Percentiles rank a stretch among this genome's conserved stretches.
phyloP scores from a whole-genome alignment of 306 rosid species.

The Acacia melanoxylon region DNA sequence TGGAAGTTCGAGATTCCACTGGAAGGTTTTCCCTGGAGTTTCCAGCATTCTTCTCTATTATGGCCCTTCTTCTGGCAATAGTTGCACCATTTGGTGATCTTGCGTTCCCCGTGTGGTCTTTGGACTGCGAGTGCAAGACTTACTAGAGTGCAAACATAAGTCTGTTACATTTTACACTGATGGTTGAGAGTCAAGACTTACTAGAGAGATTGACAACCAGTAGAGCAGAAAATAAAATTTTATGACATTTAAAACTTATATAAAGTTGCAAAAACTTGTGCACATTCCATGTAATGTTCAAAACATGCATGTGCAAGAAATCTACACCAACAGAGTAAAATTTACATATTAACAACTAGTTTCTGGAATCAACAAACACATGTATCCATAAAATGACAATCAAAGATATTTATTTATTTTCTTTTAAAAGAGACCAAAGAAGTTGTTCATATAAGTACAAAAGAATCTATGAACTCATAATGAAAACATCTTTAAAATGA shows the following conservation, averaged over 20 bases:
- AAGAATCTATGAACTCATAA: neutral
- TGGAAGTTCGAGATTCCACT: too few species aligned
- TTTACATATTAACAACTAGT: neutral
- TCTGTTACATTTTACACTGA: neutral
- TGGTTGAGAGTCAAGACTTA: neutral
- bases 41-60: too few species aligned
- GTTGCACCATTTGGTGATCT: too few species aligned
- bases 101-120: too few species aligned
- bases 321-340: neutral
- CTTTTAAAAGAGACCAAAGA: neutral
- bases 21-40: too few species aligned
- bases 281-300: slow-evolving; percentile 16
- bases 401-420: neutral
- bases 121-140: too few species aligned
- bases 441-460: neutral
- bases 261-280: neutral
- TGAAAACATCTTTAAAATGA: neutral
- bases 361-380: slow-evolving; percentile 2
- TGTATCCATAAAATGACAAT: neutral
- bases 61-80: too few species aligned
- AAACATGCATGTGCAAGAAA: neutral
- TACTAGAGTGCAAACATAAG: too few species aligned
- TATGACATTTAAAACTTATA: neutral
- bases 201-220: neutral
- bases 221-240: neutral